phyloP scores from a whole-genome alignment of 306 rosid genomes.

The Corylus heterophylla region DNA sequence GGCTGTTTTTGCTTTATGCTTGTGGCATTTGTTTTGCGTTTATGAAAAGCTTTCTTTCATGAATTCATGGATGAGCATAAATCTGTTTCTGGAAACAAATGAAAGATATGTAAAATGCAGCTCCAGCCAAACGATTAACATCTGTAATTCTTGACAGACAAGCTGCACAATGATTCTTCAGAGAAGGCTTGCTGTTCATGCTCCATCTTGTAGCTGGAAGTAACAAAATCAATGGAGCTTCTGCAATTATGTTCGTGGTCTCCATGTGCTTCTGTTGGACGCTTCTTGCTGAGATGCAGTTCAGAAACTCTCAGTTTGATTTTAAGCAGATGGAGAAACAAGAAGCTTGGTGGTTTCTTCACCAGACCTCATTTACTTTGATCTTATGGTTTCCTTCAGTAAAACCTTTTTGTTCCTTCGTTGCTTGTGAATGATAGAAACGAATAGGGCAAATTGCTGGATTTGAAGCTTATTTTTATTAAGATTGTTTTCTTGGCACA shows the following conservation, averaged over 20 bases:
- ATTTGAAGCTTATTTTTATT: not conserved
- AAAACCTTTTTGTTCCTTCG: not conserved
- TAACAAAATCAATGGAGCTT: not conserved
- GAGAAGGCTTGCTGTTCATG: conserved; percentile 37
- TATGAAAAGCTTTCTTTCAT: not conserved
- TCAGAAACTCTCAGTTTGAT: not conserved
- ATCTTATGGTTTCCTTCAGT: not conserved
- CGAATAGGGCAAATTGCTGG: not conserved
- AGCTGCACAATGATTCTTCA: conserved; percentile 29
- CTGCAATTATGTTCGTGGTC: not conserved
- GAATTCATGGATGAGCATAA: not conserved
- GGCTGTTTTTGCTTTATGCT: no score
- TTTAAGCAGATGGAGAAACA: conserved; percentile 9
- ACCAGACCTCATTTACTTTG: not conserved
- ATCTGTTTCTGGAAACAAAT: not conserved
- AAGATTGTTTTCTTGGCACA: not conserved
- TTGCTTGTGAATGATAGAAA: conserved; percentile 13
- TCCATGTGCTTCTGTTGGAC: not conserved
- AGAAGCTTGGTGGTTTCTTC: conserved; percentile 15
- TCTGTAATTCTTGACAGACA: conserved; percentile 28
- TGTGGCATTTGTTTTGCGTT: not conserved
- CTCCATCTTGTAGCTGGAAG: conserved; percentile 36
- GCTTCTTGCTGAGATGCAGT: conserved; percentile 8
- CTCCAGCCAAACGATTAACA: not conserved
- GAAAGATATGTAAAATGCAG: not conserved